Evolutionary conservation across 345 rosid genomes (phyloP), one percentile per base, ranked within the genome.

Genomic region (Barbarea vulgaris): DNA sequence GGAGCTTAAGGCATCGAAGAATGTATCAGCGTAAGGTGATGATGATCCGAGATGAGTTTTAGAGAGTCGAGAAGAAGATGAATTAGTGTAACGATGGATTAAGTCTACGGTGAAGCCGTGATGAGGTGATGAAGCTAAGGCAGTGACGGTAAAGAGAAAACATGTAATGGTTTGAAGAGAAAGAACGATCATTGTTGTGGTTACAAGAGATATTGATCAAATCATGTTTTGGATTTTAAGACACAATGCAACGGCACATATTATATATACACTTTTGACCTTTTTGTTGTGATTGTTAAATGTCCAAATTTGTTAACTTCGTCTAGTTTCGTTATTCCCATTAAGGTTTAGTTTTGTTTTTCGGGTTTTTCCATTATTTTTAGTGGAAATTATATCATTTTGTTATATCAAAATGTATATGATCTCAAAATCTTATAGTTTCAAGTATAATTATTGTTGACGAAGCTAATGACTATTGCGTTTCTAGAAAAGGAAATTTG

Each of bases 21-120:
- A 1, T 3, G 61, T 28, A 41, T 63, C 6, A 2, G 39, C 56
- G 12, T 73, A 64, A 42, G 77, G 71, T 15, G 71, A 73, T 15
- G 71, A 73, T 54, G 64, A 22, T 53, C 48, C 57, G 5, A 34
- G 41, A 3, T 30, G 22, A 5, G 3, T 13, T 0, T n/a, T 22
- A 4, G 53, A 72, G 17, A 4, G 6, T 51, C 3, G 48, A 10
- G 21, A 44, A 51, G 65, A 33, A 44, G 72, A 27, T 0, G 52
- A 22, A n/a, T 56, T 65, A 1, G 71, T 7, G 58, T 19, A 58
- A 65, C 66, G 48, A 15, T 47, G 65, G 58, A 33, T 31, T 22
- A 74, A 44, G 56, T 54, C 47, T 6, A 63, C 13, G 47, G 77
- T 73, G 77, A 73, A 73, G 9, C 70, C 64, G 7, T 27, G 65